phyloP scores from a whole-genome alignment of 495 filamentous ascomycete species.

The Xylaria flabelliformis region DNA sequence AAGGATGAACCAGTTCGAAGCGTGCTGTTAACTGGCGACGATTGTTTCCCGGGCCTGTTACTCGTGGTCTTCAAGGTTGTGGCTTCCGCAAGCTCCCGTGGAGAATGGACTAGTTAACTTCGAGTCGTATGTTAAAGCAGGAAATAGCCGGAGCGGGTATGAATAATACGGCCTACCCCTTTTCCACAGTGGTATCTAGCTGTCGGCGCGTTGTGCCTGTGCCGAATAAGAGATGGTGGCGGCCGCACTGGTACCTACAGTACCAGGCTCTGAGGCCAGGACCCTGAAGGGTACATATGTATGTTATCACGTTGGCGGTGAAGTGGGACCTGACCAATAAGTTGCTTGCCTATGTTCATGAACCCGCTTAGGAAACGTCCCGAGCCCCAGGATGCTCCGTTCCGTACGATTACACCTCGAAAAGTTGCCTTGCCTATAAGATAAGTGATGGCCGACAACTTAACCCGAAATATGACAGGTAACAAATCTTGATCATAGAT shows the following conservation, averaged over 20 bases:
- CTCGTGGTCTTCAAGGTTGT: not conserved
- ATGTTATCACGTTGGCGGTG: slow-evolving; percentile 21
- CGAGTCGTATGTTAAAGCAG: not conserved
- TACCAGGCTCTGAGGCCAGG: slow-evolving; percentile 1
- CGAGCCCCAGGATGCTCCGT: slow-evolving; percentile 12
- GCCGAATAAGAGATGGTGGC: slow-evolving; percentile 14
- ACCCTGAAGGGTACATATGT: slow-evolving; percentile 20
- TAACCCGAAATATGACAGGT: slow-evolving; percentile 20
- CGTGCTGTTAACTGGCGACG: not conserved
- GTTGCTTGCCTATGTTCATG: not conserved
- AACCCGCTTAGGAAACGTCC: slow-evolving; percentile 18
- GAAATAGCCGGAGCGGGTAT: not conserved
- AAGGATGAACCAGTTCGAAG: slow-evolving; percentile 1
- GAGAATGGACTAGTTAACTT: slow-evolving; percentile 10
- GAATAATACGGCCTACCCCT: not conserved
- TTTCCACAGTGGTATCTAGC: not conserved
- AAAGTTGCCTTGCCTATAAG: not conserved
- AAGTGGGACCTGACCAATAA: slow-evolving; percentile 9
- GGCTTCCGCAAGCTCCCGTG: not conserved
- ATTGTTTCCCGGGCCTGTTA: slow-evolving; percentile 3
- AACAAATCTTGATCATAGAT: not conserved
- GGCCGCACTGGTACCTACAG: not conserved
- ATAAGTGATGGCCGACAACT: not conserved
- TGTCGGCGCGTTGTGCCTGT: not conserved
- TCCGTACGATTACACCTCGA: not conserved